phyloP scores from a whole-genome alignment of 495 filamentous ascomycete species.

The Lophiotrema nucula region DNA sequence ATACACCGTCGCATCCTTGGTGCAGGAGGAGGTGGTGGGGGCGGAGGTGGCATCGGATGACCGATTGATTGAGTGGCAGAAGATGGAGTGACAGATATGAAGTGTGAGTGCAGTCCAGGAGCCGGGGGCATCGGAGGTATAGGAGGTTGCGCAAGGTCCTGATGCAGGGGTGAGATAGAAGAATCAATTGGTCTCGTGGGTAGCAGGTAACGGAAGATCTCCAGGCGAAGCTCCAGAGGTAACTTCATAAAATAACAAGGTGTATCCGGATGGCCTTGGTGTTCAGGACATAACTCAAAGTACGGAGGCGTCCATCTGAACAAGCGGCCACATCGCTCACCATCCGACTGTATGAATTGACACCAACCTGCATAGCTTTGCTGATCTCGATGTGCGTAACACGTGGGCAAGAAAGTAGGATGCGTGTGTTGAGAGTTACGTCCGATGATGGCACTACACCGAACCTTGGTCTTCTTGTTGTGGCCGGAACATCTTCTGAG shows the following conservation, averaged over 20 bases:
- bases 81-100: background rate
- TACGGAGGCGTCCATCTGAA: conserved; percentile 31
- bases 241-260: conserved; percentile 31
- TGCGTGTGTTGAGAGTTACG: conserved; percentile 12
- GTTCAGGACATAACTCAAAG: conserved; percentile 26
- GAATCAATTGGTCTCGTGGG: conserved; percentile 29
- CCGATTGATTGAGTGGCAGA: background rate
- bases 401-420: conserved; percentile 22
- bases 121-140: too few relatives aligned
- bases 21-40: background rate
- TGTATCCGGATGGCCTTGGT: conserved; percentile 27
- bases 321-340: conserved; percentile 23
- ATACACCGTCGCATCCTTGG: background rate
- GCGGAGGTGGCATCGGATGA: background rate
- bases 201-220: conserved; percentile 29
- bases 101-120: background rate
- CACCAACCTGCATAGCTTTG: conserved; percentile 24
- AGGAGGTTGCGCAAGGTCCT: background rate
- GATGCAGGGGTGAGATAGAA: conserved; percentile 13
- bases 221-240: conserved; percentile 22
- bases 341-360: conserved; percentile 16
- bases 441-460: conserved; percentile 13
- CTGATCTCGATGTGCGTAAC: conserved; percentile 24
- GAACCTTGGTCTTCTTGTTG: conserved; percentile 23
- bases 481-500: conserved; percentile 22